Percentiles rank a stretch among this genome's conserved stretches.
Conservation (phyloP, 2,329 filamentous ascomycete genomes). For the Neofusicoccum kwambonambiense region DNA sequence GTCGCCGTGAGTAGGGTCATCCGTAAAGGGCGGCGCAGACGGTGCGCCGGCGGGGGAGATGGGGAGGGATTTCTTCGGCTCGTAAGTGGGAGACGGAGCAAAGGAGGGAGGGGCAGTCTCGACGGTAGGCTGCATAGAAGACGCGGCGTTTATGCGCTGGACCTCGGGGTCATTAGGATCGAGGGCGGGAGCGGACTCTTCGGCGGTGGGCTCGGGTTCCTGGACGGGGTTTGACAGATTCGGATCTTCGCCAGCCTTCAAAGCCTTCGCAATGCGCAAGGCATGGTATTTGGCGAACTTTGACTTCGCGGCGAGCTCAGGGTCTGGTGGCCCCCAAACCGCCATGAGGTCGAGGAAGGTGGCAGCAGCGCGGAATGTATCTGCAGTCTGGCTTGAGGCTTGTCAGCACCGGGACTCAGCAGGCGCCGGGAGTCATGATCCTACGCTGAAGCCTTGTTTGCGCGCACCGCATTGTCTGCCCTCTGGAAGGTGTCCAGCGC, state of each 20-base stretch:
- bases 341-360: slow-evolving; percentile 87
- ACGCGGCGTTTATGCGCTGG: slow-evolving; percentile 48
- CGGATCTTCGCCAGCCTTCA: slow-evolving; percentile 87
- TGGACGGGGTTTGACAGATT: slow-evolving; percentile 77
- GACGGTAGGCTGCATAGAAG: slow-evolving; percentile 52
- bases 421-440: slow-evolving; percentile 5
- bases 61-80: slow-evolving; percentile 22
- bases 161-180: slow-evolving; percentile 67
- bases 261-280: slow-evolving; percentile 81
- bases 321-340: slow-evolving; percentile 76
- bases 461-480: slow-evolving; percentile 77
- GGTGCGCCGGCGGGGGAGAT: slow-evolving; percentile 46
- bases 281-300: slow-evolving; percentile 98
- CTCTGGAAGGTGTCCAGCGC: slow-evolving; percentile 82
- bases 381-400: slow-evolving; percentile 72
- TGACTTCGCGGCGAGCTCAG: slow-evolving; percentile 79
- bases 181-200: slow-evolving; percentile 47
- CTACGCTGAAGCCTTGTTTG: slow-evolving; percentile 79
- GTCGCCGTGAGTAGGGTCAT: slow-evolving; percentile 40
- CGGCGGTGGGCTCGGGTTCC: slow-evolving; percentile 55
- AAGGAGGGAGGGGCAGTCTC: slow-evolving; percentile 60
- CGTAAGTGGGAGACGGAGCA: slow-evolving; percentile 43
- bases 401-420: slow-evolving; percentile 13
- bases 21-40: slow-evolving; percentile 40
- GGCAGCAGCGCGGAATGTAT: slow-evolving; percentile 88